Base-by-base conservation (phyloP, 768 basidiomycete genomes). In the Pluteus cervinus region DNA sequence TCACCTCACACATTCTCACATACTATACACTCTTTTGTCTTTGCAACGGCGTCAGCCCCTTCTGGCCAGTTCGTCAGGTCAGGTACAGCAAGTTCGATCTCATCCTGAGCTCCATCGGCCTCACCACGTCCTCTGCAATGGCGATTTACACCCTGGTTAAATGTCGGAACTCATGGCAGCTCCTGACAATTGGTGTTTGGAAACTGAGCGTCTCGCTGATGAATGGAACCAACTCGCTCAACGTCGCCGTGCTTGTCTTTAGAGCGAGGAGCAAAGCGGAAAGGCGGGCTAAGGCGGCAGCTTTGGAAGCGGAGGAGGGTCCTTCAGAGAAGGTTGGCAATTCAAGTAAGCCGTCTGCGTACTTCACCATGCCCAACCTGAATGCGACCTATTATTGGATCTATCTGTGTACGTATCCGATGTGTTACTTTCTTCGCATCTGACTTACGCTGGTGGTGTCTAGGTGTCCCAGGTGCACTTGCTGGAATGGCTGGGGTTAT, bases 391-490 rank as follows among this genome's bases (percentile, higher is more conserved):
- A 45, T 2, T 55, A 48, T 49, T 55, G 54, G 54, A 37, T 55
- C 12, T 11, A 49, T 5, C 47, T 53, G 16, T n/a, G 54, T 53
- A n/a, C 35, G 54, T 36, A 24, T 22, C 29, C 3, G 20, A n/a
- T 37, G 20, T 22, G 20, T 2, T 24, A 16, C 17, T 26, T 34
- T 25, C 18, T 20, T n/a, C 25, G 18, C 24, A 12, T n/a, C n/a
- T 29, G 12, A n/a, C 26, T 23, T 18, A 42, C 10, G 12, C 23
- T 16, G 20, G 22, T 7, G 10, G 21, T 17, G 38, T 29, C 6
- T 32, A 60, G 56, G 57, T 38, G 40, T 58, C n/a, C 58, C 58
- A 26, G 52, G 55, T 1, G 58, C 57, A 56, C 40, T 60, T 23
- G 55, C 56, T n/a, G 58, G 58, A 8, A 56, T 60, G 50, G 43